These are phyloP conservation scores for Leccinum griseonigrum DNA, from an alignment of 1,284 basidiomycete genomes.

Conservation along the genomic window DNA sequence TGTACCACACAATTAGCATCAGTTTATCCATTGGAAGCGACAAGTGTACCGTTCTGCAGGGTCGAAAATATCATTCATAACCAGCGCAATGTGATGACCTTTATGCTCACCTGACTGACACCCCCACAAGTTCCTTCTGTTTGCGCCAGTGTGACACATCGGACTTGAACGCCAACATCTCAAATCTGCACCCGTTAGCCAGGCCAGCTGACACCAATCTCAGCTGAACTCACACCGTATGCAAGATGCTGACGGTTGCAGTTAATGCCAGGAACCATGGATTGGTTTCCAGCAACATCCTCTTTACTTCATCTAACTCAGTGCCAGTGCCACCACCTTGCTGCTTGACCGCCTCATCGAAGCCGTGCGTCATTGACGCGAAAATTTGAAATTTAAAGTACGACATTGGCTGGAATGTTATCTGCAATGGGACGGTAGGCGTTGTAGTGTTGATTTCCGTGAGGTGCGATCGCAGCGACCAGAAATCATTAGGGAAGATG, in stretches of 20 bases:
- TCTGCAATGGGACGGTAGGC: slow-evolving; percentile 69
- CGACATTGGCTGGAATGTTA: slow-evolving; percentile 84
- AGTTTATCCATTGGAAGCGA: slow-evolving; percentile 11
- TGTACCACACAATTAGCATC: slow-evolving; percentile 8
- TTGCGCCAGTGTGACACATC: slow-evolving; percentile 95
- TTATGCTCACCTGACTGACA: slow-evolving; percentile 64
- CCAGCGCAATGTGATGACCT: slow-evolving; percentile 6
- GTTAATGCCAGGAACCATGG: slow-evolving; percentile 87
- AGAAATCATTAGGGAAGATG: slow-evolving; percentile 94
- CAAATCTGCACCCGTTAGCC: slow-evolving; percentile 56
- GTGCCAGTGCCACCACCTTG: slow-evolving; percentile 60
- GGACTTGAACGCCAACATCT: slow-evolving; percentile 92
- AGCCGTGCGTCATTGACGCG: slow-evolving; percentile 76
- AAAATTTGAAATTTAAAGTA: slow-evolving; percentile 86
- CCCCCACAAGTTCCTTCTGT: slow-evolving; percentile 85
- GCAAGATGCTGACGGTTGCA: slow-evolving; percentile 79
- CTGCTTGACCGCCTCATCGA: slow-evolving; percentile 78
- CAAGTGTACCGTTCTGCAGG: slow-evolving; percentile 42
- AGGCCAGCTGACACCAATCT: not conserved
- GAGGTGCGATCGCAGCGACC: slow-evolving; percentile 81
- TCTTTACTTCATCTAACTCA: slow-evolving; percentile 91
- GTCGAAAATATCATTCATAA: slow-evolving; percentile 12
- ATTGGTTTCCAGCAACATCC: slow-evolving; percentile 93
- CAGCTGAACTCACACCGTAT: slow-evolving; percentile 66
- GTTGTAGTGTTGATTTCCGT: slow-evolving; percentile 79